Conservation (phyloP, 2,329 filamentous ascomycete species). For the Rachicladosporium sp. region DNA sequence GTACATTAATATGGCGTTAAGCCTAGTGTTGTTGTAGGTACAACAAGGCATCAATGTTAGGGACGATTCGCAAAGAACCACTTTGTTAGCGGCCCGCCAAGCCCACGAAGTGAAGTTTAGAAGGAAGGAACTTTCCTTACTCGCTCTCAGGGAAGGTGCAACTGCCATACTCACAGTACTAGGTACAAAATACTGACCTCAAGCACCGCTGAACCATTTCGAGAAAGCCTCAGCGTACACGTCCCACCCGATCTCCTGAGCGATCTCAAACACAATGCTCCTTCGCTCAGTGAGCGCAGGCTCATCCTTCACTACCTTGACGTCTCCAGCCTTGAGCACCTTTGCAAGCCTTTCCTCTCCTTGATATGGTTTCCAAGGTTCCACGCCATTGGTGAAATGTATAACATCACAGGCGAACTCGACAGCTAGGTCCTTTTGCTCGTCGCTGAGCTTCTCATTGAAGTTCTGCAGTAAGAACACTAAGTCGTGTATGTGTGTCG, state of each 20-base stretch:
- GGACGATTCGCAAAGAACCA: no score
- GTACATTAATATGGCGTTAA: no score
- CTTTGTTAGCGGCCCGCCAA: no score
- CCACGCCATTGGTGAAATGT: conserved; percentile 27
- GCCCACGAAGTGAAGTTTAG: no score
- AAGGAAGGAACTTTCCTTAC: no score
- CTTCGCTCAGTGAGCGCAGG: conserved; percentile 9
- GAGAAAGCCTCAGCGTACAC: neutral
- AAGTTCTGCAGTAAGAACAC: conserved; percentile 37
- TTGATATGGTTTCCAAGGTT: conserved; percentile 23
- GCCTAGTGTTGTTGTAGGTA: no score
- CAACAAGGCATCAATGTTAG: no score
- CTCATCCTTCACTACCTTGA: conserved; percentile 8
- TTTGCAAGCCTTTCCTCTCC: conserved; percentile 15
- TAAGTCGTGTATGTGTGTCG: conserved; percentile 35
- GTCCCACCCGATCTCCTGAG: conserved; percentile 9
- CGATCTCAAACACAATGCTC: conserved; percentile 7
- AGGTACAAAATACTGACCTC: no score
- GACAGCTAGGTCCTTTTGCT: conserved; percentile 21
- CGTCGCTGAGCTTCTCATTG: conserved; percentile 25
- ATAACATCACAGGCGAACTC: conserved; percentile 28
- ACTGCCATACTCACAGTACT: no score
- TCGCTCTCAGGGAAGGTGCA: no score
- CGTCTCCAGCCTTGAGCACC: conserved; percentile 4
- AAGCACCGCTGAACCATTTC: no score